These are phyloP conservation scores for Baorangia bicolor DNA, from an alignment of 768 basidiomycete species.

Conservation along the genomic window DNA sequence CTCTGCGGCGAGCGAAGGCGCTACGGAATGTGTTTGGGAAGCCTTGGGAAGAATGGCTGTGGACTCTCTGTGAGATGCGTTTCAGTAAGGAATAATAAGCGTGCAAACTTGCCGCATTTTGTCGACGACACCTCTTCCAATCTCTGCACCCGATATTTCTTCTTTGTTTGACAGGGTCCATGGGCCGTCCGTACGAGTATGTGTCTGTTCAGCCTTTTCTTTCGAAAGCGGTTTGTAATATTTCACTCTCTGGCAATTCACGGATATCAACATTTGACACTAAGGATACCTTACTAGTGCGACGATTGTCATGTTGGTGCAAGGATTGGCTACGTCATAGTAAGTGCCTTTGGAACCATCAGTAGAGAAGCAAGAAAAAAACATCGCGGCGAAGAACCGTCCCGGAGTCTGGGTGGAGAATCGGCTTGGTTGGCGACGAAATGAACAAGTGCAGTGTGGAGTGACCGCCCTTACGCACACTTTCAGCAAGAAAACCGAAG, in stretches of 20 bases:
- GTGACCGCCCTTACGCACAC: background rate
- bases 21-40: conserved; percentile 15
- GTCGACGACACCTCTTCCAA: background rate
- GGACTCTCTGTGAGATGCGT: conserved; percentile 5
- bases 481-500: background rate
- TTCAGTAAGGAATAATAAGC: background rate
- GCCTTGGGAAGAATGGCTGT: conserved; percentile 28
- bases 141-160: background rate
- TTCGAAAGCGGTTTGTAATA: background rate
- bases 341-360: background rate
- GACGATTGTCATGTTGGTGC: background rate
- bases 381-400: too few species aligned
- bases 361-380: background rate
- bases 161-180: background rate
- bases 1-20: background rate
- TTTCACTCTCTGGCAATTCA: conserved; percentile 1
- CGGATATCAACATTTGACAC: background rate
- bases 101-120: background rate
- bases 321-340: background rate
- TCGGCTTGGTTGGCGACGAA: background rate
- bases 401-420: background rate
- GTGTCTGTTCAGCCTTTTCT: background rate
- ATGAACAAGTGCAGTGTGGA: background rate
- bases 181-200: background rate
- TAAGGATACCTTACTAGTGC: background rate